Evolutionary conservation across 495 filamentous ascomycete species (phyloP).

Genomic region (Xylaria acuta): DNA sequence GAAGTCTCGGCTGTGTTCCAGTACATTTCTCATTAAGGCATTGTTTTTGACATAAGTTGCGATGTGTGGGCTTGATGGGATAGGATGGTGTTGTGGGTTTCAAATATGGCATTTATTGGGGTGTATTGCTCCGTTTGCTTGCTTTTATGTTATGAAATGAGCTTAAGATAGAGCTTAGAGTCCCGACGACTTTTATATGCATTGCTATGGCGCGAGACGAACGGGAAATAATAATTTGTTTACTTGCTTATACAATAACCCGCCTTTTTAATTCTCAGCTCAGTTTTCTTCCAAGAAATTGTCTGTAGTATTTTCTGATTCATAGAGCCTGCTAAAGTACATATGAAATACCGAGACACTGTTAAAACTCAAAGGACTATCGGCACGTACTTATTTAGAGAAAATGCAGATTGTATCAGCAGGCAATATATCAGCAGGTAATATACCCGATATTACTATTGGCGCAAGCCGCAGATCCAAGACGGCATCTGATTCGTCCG

Average conservation of each 20-base stretch:
- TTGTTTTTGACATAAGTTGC: not conserved
- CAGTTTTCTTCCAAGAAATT: not conserved
- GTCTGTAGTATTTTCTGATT: not conserved
- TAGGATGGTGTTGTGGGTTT: not conserved
- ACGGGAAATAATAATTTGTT: not conserved
- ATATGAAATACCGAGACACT: not conserved
- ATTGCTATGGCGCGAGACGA: slow-evolving; percentile 18
- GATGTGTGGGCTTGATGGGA: not conserved
- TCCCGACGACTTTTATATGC: slow-evolving; percentile 4
- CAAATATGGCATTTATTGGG: not conserved
- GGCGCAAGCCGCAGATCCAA: not conserved
- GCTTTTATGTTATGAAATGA: slow-evolving; percentile 6
- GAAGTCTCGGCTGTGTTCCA: slow-evolving; percentile 96
- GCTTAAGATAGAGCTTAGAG: slow-evolving; percentile 14
- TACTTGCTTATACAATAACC: not conserved
- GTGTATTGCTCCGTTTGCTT: slow-evolving; percentile 6
- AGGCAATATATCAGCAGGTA: not conserved
- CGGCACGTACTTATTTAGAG: not conserved
- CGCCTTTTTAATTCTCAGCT: not conserved
- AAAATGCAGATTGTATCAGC: not conserved
- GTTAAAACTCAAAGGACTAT: not conserved
- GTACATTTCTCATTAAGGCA: slow-evolving; percentile 84
- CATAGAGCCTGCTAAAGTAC: not conserved
- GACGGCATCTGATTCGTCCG: slow-evolving; percentile 7
- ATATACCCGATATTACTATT: not conserved